Percentiles rank a stretch among this genome's conserved stretches.
Evolutionary conservation across 2,329 filamentous ascomycete species (phyloP).

Genomic region (Venturia nashicola): DNA sequence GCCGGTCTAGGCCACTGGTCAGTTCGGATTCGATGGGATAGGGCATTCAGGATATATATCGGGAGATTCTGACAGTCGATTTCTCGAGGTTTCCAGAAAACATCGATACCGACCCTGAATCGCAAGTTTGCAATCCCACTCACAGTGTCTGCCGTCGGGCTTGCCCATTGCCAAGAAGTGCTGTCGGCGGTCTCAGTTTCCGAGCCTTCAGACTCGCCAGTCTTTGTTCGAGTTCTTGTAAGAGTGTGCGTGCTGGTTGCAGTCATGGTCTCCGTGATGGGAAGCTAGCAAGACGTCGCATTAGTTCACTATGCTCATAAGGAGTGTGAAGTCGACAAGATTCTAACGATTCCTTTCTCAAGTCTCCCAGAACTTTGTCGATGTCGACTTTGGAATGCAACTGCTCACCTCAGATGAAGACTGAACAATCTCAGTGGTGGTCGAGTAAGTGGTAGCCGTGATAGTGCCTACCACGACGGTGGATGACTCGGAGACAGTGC

Average conservation of each 20-base stretch:
- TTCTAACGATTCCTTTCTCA: neutral
- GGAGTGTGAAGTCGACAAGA: neutral
- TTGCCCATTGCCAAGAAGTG: constrained; percentile 1
- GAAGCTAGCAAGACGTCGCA: neutral
- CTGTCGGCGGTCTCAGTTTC: neutral
- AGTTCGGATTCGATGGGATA: neutral
- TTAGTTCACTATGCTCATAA: neutral
- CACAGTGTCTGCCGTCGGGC: neutral
- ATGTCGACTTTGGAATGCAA: neutral
- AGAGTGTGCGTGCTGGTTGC: neutral
- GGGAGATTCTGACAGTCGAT: too few relatives aligned
- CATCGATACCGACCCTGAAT: neutral
- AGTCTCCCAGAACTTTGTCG: neutral
- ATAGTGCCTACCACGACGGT: neutral
- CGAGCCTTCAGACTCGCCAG: neutral
- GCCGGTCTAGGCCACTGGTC: neutral
- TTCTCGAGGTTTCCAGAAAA: too few relatives aligned
- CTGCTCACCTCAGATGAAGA: neutral
- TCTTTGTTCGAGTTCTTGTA: neutral
- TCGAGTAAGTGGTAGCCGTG: neutral
- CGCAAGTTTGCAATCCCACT: neutral
- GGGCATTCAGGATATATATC: too few relatives aligned
- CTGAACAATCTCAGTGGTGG: neutral
- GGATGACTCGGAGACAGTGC: constrained; percentile 1
- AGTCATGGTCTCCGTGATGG: neutral